Evolutionary conservation across 2,329 filamentous ascomycete genomes (phyloP).

Genomic region (Septoria petroselini): DNA sequence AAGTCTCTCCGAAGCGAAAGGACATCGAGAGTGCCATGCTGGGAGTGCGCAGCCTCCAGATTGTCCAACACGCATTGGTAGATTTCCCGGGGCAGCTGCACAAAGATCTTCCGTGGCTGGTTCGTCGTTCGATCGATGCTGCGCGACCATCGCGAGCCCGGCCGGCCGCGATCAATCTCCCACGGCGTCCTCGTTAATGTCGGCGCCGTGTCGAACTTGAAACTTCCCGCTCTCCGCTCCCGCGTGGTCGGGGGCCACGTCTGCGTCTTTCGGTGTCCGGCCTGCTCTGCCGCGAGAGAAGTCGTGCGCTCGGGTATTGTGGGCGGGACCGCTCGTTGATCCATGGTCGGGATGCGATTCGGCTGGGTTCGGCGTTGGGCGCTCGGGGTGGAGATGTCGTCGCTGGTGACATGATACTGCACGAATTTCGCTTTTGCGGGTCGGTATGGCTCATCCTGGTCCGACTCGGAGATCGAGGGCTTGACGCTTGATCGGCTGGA

Average conservation of each 20-base stretch:
- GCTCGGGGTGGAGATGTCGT: constrained; percentile 20
- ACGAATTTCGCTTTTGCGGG: constrained; percentile 27
- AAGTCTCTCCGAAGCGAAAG: constrained; percentile 56
- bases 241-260: constrained; percentile 23
- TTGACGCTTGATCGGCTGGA: constrained; percentile 8
- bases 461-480: constrained; percentile 4
- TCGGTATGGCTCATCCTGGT: constrained; percentile 26
- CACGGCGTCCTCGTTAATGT: constrained; percentile 40
- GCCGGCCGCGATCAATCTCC: constrained; percentile 37
- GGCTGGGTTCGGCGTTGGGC: constrained; percentile 7
- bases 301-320: constrained; percentile 24
- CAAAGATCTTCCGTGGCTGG: constrained; percentile 40
- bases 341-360: constrained; percentile 10
- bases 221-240: constrained; percentile 16
- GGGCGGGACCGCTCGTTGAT: constrained; percentile 15
- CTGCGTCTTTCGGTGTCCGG: constrained; percentile 14
- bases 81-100: constrained; percentile 52
- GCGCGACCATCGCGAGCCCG: constrained; percentile 22
- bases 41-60: constrained; percentile 46
- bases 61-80: constrained; percentile 55
- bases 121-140: constrained; percentile 15
- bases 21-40: constrained; percentile 43
- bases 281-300: constrained; percentile 9
- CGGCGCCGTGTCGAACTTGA: constrained; percentile 15
- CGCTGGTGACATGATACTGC: constrained; percentile 30